Percentiles rank a stretch among this genome's conserved stretches.
phyloP scores from a whole-genome alignment of 1,139 yeast genomes.

The Hansenula sp. region DNA sequence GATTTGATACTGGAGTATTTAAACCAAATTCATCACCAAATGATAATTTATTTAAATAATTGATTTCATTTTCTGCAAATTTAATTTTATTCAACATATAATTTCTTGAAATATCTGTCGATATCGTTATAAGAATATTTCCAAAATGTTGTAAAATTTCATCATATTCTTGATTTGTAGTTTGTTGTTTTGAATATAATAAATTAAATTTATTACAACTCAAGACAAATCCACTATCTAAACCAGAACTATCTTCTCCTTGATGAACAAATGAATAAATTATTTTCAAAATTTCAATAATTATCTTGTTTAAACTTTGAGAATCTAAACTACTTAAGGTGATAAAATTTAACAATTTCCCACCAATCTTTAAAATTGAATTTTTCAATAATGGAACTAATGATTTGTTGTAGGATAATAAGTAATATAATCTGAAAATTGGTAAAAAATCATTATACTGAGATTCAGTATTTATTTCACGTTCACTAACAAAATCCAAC shows the following conservation, averaged over 20 bases:
- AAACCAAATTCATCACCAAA: neutral
- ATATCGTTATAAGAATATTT: conserved; percentile 20
- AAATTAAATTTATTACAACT: conserved; percentile 23
- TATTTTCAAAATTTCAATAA: conserved; percentile 22
- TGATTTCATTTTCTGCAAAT: conserved; percentile 18
- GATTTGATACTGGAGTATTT: conserved; percentile 10
- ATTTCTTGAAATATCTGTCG: conserved; percentile 15
- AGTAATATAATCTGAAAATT: conserved; percentile 21
- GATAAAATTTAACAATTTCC: conserved; percentile 21
- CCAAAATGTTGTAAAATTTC: conserved; percentile 22
- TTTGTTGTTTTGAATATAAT: conserved; percentile 11
- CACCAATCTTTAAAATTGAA: conserved; percentile 16
- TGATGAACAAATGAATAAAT: conserved; percentile 20
- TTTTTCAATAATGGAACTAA: conserved; percentile 8
- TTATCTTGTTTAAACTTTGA: conserved; percentile 16
- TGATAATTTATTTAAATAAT: conserved; percentile 9
- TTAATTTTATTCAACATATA: conserved; percentile 21
- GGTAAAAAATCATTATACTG: conserved; percentile 21
- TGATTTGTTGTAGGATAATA: conserved; percentile 14
- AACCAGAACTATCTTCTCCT: conserved; percentile 16
- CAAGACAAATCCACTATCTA: conserved; percentile 21
- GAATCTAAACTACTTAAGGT: conserved; percentile 18
- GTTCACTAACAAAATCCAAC: conserved; percentile 21
- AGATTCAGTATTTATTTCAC: conserved; percentile 18
- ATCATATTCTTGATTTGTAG: conserved; percentile 16